Percentiles rank a stretch among this genome's conserved stretches.
These are phyloP conservation scores for Vigna mungo DNA, from an alignment of 306 rosid species.

Conservation along the genomic window DNA sequence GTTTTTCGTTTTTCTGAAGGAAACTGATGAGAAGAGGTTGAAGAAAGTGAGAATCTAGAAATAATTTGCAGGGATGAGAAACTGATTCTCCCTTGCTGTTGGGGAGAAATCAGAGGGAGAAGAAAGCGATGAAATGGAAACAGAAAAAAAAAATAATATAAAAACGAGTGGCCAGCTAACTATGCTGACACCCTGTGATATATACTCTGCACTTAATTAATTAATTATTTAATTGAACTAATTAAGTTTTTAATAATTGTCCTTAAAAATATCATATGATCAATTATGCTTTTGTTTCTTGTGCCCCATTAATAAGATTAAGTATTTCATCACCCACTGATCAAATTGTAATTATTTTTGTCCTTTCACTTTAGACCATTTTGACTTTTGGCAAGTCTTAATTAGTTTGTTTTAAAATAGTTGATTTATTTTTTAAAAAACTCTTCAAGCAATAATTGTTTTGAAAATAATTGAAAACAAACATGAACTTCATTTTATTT, in stretches of 20 bases:
- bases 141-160: conserved; percentile 35
- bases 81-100: conserved; percentile 42
- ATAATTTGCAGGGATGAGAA: conserved; percentile 44
- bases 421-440: background rate
- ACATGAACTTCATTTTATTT: background rate
- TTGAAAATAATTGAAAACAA: background rate
- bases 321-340: conserved; percentile 2
- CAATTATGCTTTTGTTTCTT: conserved; percentile 47
- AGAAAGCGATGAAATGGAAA: conserved; percentile 35
- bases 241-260: conserved; percentile 49
- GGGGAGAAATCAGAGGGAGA: conserved; percentile 57
- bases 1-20: background rate
- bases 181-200: conserved; percentile 62
- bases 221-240: conserved; percentile 29
- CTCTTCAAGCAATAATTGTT: background rate
- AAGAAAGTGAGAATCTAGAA: conserved; percentile 43
- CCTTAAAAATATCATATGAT: conserved; percentile 39
- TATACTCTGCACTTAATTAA: conserved; percentile 44
- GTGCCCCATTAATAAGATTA: conserved; percentile 18
- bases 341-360: conserved; percentile 12
- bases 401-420: background rate
- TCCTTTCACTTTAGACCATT: background rate
- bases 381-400: background rate
- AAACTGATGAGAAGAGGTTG: background rate
- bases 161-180: conserved; percentile 90